Percentiles rank a stretch among this genome's conserved stretches.
Conservation (phyloP, 1,284 basidiomycete species). For the Sphagnurus paluster region DNA sequence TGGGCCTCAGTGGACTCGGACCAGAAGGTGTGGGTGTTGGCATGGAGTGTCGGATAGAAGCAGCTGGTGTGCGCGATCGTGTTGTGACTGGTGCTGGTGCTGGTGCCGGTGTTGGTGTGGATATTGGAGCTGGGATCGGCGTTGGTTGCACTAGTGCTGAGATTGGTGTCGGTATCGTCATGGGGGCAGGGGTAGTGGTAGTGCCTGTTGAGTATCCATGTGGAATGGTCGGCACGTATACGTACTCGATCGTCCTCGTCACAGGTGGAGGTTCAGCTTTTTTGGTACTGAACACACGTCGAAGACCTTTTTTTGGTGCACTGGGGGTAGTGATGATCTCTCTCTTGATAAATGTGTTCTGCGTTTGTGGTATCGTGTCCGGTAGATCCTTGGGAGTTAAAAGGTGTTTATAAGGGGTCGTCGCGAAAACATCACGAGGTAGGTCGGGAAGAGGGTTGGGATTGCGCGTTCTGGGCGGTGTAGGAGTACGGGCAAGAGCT, state of each 20-base stretch:
- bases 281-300: constrained; percentile 32
- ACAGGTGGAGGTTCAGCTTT: constrained; percentile 14
- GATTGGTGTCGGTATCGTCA: not conserved
- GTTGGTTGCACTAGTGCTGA: too few species aligned
- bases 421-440: constrained; percentile 3
- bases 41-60: not conserved
- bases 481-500: not conserved
- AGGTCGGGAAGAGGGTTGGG: constrained; percentile 9
- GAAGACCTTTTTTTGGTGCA: constrained; percentile 25
- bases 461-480: not conserved
- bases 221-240: constrained; percentile 5
- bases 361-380: not conserved
- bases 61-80: not conserved
- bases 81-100: not conserved
- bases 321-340: constrained; percentile 4
- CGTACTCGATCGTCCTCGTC: constrained; percentile 14
- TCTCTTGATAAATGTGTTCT: not conserved
- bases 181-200: not conserved
- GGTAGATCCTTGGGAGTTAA: constrained; percentile 2
- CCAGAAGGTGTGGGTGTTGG: not conserved
- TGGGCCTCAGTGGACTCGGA: constrained; percentile 2
- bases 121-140: not conserved
- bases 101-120: not conserved
- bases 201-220: not conserved
- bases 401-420: constrained; percentile 5